Percentiles rank a stretch among this genome's conserved stretches.
These are phyloP conservation scores for Chaetomiaceae sp. DNA, from an alignment of 2,329 filamentous ascomycete species.

Conservation along the genomic window DNA sequence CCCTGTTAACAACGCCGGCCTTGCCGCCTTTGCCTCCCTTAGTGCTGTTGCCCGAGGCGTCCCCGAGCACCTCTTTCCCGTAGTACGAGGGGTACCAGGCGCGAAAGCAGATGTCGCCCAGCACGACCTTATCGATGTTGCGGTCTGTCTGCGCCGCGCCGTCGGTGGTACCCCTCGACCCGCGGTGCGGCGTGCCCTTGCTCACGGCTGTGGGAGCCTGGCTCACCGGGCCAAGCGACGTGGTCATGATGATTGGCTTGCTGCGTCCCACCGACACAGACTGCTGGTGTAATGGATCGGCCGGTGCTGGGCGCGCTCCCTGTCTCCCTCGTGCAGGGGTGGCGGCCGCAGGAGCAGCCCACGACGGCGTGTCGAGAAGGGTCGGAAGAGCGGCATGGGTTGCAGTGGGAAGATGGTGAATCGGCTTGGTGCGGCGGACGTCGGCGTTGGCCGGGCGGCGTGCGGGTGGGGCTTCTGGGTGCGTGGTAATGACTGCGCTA, in stretches of 20 bases:
- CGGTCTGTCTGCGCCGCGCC: constrained; percentile 47
- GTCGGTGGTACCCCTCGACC: constrained; percentile 1
- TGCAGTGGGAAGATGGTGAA: background rate
- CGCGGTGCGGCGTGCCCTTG: background rate
- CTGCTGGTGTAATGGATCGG: constrained; percentile 11
- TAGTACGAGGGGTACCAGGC: constrained; percentile 95
- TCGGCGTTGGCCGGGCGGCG: background rate
- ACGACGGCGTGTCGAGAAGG: background rate
- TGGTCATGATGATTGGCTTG: constrained; percentile 23
- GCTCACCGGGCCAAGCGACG: constrained; percentile 13
- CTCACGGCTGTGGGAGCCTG: constrained; percentile 13
- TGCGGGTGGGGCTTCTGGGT: background rate
- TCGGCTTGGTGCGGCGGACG: background rate
- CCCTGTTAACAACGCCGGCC: constrained; percentile 10
- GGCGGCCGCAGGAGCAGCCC: too few relatives aligned
- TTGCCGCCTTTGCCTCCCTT: constrained; percentile 13
- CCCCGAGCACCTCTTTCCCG: constrained; percentile 60
- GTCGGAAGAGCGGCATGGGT: background rate
- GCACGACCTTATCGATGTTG: constrained; percentile 80
- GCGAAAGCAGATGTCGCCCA: constrained; percentile 77
- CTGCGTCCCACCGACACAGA: constrained; percentile 22
- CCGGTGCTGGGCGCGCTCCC: background rate
- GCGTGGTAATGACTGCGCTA: background rate
- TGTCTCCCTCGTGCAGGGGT: background rate
- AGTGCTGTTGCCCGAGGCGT: constrained; percentile 31